Conservation (phyloP, 31 red algal species). For the Endocladia muricata region DNA sequence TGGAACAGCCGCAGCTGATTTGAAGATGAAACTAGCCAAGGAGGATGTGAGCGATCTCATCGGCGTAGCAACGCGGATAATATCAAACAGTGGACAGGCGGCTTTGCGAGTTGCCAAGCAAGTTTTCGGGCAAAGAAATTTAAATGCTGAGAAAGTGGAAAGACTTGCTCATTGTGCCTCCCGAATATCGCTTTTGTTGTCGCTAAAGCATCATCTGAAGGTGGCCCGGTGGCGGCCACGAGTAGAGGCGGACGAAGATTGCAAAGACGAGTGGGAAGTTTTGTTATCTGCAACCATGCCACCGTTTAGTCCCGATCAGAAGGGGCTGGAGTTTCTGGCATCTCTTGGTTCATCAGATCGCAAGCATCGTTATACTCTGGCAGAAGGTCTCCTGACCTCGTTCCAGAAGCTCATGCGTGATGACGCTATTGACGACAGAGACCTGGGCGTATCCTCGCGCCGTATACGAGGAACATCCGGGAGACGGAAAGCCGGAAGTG, state of each 20-base stretch:
- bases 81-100: constrained; percentile 66
- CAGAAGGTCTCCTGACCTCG: neutral
- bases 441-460: constrained; percentile 15
- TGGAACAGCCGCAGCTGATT: constrained; percentile 70
- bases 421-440: constrained; percentile 65
- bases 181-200: constrained; percentile 44
- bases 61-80: constrained; percentile 45
- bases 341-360: neutral
- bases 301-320: constrained; percentile 8
- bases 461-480: neutral
- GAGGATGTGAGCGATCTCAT: constrained; percentile 59
- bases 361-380: neutral
- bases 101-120: constrained; percentile 38
- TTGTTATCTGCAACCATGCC: constrained; percentile 10
- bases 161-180: constrained; percentile 23
- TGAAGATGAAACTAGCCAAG: constrained; percentile 49
- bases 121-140: neutral
- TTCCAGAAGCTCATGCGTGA: constrained; percentile 47
- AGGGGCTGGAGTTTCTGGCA: neutral
- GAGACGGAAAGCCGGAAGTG: neutral
- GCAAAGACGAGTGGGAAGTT: neutral
- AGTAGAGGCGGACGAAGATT: constrained; percentile 8
- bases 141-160: constrained; percentile 5
- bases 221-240: constrained; percentile 27
- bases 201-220: constrained; percentile 63